Conservation (phyloP, 2,329 filamentous ascomycete genomes). For the Coniochaeta prunicola region DNA sequence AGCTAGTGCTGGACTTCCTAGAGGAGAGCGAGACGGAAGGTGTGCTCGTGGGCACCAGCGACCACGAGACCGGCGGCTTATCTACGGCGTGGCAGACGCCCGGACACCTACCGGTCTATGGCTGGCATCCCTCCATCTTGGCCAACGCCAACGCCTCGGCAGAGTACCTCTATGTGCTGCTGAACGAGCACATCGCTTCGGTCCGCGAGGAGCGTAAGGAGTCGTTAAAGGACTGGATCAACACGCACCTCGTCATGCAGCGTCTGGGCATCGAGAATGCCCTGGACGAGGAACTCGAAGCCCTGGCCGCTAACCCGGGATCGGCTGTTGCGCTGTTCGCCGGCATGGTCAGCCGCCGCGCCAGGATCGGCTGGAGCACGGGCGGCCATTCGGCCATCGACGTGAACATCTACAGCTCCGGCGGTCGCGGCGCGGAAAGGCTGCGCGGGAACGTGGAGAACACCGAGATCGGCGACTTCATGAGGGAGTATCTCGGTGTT, state of each 20-base stretch:
- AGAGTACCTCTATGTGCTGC: slow-evolving; percentile 59
- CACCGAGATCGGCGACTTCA: slow-evolving; percentile 79
- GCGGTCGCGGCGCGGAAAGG: slow-evolving; percentile 53
- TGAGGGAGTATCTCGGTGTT: slow-evolving; percentile 71
- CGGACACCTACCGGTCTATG: slow-evolving; percentile 47
- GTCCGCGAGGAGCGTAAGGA: slow-evolving; percentile 16
- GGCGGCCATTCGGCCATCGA: slow-evolving; percentile 92
- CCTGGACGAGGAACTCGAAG: slow-evolving; percentile 60
- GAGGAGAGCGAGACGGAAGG: slow-evolving; percentile 65
- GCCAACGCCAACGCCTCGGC: slow-evolving; percentile 70
- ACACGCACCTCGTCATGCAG: slow-evolving; percentile 55
- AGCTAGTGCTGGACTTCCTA: slow-evolving; percentile 77
- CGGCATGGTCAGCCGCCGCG: slow-evolving; percentile 78
- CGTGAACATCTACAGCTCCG: slow-evolving; percentile 89
- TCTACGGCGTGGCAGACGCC: slow-evolving; percentile 64
- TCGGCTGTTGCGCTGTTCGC: slow-evolving; percentile 57
- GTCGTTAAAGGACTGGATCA: slow-evolving; percentile 56
- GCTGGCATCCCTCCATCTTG: slow-evolving; percentile 78
- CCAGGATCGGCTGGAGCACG: slow-evolving; percentile 88
- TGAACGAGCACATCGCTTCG: slow-evolving; percentile 50
- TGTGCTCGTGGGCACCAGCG: slow-evolving; percentile 81
- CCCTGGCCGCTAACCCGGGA: slow-evolving; percentile 52
- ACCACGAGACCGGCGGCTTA: slow-evolving; percentile 93
- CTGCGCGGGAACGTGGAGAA: slow-evolving; percentile 90
- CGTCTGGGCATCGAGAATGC: slow-evolving; percentile 74